Base-by-base conservation (phyloP, 2,329 filamentous ascomycete species). In the Alternaria consortialis region DNA sequence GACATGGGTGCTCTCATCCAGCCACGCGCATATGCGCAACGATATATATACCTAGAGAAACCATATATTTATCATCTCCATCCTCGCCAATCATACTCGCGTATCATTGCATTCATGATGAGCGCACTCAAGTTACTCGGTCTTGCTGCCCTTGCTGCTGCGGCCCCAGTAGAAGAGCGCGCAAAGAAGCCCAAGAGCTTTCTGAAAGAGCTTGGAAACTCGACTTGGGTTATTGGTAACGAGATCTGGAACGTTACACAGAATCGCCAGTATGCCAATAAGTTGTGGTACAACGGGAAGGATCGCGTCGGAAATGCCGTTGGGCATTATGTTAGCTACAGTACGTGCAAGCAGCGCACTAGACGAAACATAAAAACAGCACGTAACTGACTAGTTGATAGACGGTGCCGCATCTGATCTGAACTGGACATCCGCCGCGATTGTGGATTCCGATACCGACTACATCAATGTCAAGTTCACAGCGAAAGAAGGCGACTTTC, bases 401-500 rank as follows among this genome's bases (percentile, higher is more conserved):
- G 82, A 84, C 57, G 83, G 83, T 27, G 82, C 81, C 7, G 79
- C 76, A 23, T 81, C 78, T 34, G 78, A 85, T 60, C 72, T 85
- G 6, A 79, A 75, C 32, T 85, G 82, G 81, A 83, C 81, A 1
- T 81, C 80, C 2, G 84, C 83, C 2, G 72, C 72, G 0, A 80
- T 86, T 31, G 75, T 77, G 39, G 76, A 79, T 1, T 70, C 80
- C 9, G 80, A 77, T 3, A 69, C 63, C 15, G 74, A 82, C 47
- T 84, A 80, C 71, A 80, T 85, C 62, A 83, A 86, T 62, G 75
- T 86, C 53, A 75, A 77, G 29, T 85, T 85, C 68, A 79, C 74
- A 3, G 80, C 84, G 0, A 69, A 60, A 1, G 82, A 83, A 65
- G 83, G 82, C 7, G 83, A 85, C 54, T 79, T 85, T 57, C 84